Base-by-base conservation (phyloP, 2,329 filamentous ascomycete genomes). In the Fusarium sulawesiense region DNA sequence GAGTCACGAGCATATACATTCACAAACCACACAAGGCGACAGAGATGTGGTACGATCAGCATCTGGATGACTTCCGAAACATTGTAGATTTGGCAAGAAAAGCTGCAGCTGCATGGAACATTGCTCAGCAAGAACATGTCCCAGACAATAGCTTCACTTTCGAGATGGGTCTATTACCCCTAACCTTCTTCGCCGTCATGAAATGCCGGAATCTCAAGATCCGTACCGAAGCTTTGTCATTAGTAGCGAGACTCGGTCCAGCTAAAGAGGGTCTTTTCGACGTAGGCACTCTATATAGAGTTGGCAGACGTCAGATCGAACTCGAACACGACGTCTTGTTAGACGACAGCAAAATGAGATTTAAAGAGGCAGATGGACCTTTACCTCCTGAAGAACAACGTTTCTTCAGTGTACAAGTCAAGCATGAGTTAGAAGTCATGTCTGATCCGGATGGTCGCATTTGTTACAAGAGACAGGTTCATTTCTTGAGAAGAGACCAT, bases 21-120 rank as follows among this genome's bases (percentile, higher is more conserved):
- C 40, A 64, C 2, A 4, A 30, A 6, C 21, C 34, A 25, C 7
- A 4, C 8, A 7, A n/a, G 18, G 32, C 23, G 10, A 12, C 50
- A 20, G 61, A 64, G 27, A 64, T 27, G 16, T 64, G 61, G 61
- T 64, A 41, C 21, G 61, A 64, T 58, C 50, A 51, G 25, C 51
- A 64, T 34, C 7, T 64, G 3, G 21, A 25, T 0, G n/a, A 18
- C 6, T 64, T 64, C n/a, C 32, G 27, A 9, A 10, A 9, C 7
- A 41, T 47, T 13, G 21, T 64, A 9, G 21, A 25, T 0, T 49
- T 64, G 9, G 61, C 61, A 18, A 25, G 16, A 18, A 32, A 56
- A 3, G 61, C 61, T 45, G 42, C 42, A 23, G 18, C 14, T 45
- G 4, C 42, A n/a, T 45, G 42, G 42, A 7, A 45, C 0, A 45